Conservation (phyloP, 106 monocot species). For the Dioscorea alata region DNA sequence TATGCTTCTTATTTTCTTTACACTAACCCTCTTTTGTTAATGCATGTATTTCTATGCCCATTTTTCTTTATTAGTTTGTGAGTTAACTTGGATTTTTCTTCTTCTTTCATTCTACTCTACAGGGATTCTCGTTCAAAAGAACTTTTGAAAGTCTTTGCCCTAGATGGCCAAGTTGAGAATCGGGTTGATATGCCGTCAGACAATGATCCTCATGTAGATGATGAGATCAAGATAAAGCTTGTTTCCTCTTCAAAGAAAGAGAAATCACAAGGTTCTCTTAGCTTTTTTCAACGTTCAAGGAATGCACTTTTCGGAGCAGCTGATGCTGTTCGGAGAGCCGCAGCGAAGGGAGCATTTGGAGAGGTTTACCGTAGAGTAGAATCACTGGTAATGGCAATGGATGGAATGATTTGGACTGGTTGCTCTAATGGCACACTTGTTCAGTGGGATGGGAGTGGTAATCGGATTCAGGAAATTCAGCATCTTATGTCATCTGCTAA, state of each 20-base stretch:
- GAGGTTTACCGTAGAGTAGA: conserved; percentile 48
- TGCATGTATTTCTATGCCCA: not conserved
- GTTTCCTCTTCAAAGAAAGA: conserved; percentile 39
- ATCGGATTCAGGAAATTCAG: conserved; percentile 36
- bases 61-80: not conserved
- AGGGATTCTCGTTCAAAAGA: conserved; percentile 54
- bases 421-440: conserved; percentile 47
- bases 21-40: not conserved
- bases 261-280: conserved; percentile 33
- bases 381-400: conserved; percentile 33
- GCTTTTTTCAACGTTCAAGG: conserved; percentile 48
- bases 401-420: conserved; percentile 51
- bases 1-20: conserved; percentile 10
- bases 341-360: conserved; percentile 44
- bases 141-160: conserved; percentile 44
- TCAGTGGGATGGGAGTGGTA: conserved; percentile 55
- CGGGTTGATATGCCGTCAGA: conserved; percentile 19
- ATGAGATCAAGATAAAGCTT: conserved; percentile 32
- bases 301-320: conserved; percentile 61
- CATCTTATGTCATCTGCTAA: conserved; percentile 27
- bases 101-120: not conserved
- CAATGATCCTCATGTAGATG: conserved; percentile 34
- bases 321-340: conserved; percentile 58
- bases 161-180: conserved; percentile 50
- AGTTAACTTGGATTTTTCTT: not conserved